A percentile compares a stretch with the other conserved stretches of the same genome.
phyloP scores from a whole-genome alignment of 257 asterid genomes.

The Solanum chmielewskii region DNA sequence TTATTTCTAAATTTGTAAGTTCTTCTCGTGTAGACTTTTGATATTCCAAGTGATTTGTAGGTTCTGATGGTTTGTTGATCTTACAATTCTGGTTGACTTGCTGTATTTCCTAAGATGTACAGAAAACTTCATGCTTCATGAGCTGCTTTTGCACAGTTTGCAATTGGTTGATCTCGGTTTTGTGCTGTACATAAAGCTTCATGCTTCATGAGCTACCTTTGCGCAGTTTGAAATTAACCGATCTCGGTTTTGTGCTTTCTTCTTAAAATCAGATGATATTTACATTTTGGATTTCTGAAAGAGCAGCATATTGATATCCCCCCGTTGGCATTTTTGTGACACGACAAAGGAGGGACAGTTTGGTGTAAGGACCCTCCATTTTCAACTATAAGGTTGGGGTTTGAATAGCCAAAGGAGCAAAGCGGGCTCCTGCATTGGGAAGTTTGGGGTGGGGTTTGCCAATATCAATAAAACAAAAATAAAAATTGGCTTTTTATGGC shows the following conservation, averaged over 20 bases:
- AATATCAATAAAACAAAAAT: background rate
- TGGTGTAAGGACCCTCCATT: background rate
- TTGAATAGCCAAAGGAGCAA: background rate
- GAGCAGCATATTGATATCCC: background rate
- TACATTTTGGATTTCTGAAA: background rate
- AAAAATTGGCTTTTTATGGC: background rate
- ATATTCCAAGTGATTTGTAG: background rate
- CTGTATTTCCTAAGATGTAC: background rate
- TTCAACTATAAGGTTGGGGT: background rate
- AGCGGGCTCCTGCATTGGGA: background rate
- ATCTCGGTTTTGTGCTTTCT: background rate
- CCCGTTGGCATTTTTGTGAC: background rate
- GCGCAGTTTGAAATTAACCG: background rate
- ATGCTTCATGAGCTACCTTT: background rate
- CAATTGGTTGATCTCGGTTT: background rate
- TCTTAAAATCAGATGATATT: background rate
- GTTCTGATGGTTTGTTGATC: background rate
- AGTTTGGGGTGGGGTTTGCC: background rate
- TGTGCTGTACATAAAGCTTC: background rate
- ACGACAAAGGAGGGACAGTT: background rate
- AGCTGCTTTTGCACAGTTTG: background rate
- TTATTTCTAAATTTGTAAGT: conserved; percentile 79
- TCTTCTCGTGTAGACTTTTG: background rate
- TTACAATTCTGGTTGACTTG: background rate
- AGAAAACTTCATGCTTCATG: background rate